Base-by-base conservation (phyloP, 768 basidiomycete genomes). In the Tricholoma saponaceum region DNA sequence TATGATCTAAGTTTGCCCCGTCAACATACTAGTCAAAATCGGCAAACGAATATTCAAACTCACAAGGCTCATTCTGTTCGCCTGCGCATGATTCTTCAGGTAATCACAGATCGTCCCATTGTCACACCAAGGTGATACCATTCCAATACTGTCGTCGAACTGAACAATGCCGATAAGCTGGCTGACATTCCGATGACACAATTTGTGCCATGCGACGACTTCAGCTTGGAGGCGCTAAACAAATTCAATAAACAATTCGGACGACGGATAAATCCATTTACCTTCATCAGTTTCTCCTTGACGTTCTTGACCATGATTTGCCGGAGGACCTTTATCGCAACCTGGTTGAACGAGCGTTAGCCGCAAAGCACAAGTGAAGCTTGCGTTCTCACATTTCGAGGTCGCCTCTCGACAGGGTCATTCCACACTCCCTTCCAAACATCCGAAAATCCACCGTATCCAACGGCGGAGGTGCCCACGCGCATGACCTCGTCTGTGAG, bases 121-220 rank as follows among this genome's bases (percentile, higher is more conserved):
- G 33, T 76, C 74, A 63, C 83, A 85, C 83, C 84, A 87, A 4
- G 80, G 79, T 4, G 85, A 85, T 0, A 86, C 83, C 82, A 86
- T 85, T 16, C 79, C 84, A 25, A 86, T 74, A 49, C 80, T 79
- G 32, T 76, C 73, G 26, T 72, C 69, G 4, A 75, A 74, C 61
- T 82, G 81, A 14, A 82, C 68, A 55, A 86, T 76, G 2, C 85
- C 85, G 54, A 78, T 81, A 25, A 86, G 67, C 43, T 78, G 79
- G 35, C 78, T 78, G 47, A 86, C 74, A 57, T 86, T 83, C 44
- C 72, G 72, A 58, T 86, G 84, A 44, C 74, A 79, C 14, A 85
- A 69, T 6, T 78, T 70, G 66, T 85, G 79, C 84, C 84, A 86
- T 4, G 83, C 79, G 2, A 76, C 63, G 2, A 85, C 74, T 64